These are phyloP conservation scores for Laetiporus sulphureus DNA, from an alignment of 1,284 basidiomycete species.

Conservation along the genomic window DNA sequence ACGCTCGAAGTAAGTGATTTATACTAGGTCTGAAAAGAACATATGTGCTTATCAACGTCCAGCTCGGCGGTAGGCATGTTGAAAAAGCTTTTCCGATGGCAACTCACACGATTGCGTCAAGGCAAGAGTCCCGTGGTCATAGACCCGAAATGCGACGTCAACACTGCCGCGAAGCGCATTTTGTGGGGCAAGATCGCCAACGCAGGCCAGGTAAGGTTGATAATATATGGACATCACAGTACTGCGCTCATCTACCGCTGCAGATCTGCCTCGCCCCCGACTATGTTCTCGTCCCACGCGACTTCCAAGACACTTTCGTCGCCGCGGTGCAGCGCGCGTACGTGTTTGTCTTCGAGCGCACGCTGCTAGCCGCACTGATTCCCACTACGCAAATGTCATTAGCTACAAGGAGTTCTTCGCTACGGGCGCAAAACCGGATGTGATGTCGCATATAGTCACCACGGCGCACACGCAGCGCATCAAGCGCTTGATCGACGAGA, in stretches of 20 bases:
- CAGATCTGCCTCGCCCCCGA: slow-evolving; percentile 64
- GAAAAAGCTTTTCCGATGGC: background rate
- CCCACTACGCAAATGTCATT: background rate
- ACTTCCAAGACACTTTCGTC: slow-evolving; percentile 58
- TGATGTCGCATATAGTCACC: slow-evolving; percentile 45
- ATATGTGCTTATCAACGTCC: too few relatives aligned
- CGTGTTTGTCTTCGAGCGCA: slow-evolving; percentile 12
- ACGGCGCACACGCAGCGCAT: slow-evolving; percentile 55
- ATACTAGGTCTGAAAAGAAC: too few relatives aligned
- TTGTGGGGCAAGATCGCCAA: slow-evolving; percentile 81
- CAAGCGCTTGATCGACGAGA: slow-evolving; percentile 54
- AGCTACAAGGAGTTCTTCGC: slow-evolving; percentile 50
- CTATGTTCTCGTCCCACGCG: slow-evolving; percentile 67
- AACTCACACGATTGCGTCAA: slow-evolving; percentile 25
- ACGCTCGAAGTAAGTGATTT: slow-evolving; percentile 57
- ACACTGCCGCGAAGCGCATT: slow-evolving; percentile 52
- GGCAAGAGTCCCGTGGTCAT: slow-evolving; percentile 85
- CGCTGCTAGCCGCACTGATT: background rate
- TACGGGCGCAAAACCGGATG: slow-evolving; percentile 37
- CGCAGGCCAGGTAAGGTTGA: slow-evolving; percentile 65
- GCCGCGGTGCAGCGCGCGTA: slow-evolving; percentile 57
- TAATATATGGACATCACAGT: too few relatives aligned
- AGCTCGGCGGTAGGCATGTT: slow-evolving; percentile 12
- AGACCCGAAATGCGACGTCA: slow-evolving; percentile 60
- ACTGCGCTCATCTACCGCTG: too few relatives aligned